Evolutionary conservation across 139 green algal species (phyloP).

Genomic region (Tetradesmus obliquus): DNA sequence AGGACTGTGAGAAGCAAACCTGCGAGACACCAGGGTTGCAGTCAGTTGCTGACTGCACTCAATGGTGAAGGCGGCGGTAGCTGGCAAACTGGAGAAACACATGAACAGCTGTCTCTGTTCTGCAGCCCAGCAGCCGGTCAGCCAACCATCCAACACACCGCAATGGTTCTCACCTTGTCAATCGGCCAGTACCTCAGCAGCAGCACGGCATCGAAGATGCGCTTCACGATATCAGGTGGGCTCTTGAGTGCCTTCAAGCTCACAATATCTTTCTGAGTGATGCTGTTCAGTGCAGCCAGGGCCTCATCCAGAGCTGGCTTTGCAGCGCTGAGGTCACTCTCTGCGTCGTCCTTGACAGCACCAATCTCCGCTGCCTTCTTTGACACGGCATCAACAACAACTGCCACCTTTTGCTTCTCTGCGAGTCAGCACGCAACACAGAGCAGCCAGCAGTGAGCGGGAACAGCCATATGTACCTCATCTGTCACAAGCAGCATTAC

Average conservation of each 20-base stretch:
- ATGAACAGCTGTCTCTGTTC: no score
- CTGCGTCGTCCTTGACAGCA: conserved; percentile 83
- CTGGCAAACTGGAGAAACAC: no score
- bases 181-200: conserved; percentile 78
- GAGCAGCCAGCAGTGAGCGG: not conserved
- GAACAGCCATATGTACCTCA: no score
- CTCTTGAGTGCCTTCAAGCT: conserved; percentile 95
- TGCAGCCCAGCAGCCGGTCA: no score
- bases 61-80: no score
- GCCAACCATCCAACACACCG: not conserved
- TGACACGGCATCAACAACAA: conserved; percentile 85
- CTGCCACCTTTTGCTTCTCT: conserved; percentile 87
- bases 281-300: conserved; percentile 86
- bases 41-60: no score
- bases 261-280: conserved; percentile 88
- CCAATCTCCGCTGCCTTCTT: conserved; percentile 74
- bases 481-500: not conserved
- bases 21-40: no score
- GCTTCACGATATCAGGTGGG: conserved; percentile 95
- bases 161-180: conserved; percentile 12
- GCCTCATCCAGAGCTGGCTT: conserved; percentile 94
- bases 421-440: not conserved
- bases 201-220: conserved; percentile 97
- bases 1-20: no score
- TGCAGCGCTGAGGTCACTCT: conserved; percentile 89